phyloP scores from a whole-genome alignment of 1,139 yeast species.

The Eremothecium cymbalariae region DNA sequence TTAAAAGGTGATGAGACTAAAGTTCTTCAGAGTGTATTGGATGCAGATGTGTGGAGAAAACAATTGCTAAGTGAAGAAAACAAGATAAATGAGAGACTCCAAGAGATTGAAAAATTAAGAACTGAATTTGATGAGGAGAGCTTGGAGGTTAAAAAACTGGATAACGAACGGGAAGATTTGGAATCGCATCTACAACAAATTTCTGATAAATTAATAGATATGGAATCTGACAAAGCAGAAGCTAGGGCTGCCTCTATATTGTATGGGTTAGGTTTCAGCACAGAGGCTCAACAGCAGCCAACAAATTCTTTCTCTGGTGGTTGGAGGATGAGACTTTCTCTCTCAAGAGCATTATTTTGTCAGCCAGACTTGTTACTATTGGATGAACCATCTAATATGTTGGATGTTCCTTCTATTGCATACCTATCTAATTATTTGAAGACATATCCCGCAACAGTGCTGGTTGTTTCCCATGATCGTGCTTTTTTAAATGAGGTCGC shows the following conservation, averaged over 20 bases:
- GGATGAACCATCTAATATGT: slow-evolving; percentile 99
- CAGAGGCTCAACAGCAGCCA: slow-evolving; percentile 71
- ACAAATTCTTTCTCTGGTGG: slow-evolving; percentile 97
- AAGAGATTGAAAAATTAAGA: slow-evolving; percentile 63
- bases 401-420: slow-evolving; percentile 98
- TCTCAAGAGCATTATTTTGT: slow-evolving; percentile 95
- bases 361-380: slow-evolving; percentile 85
- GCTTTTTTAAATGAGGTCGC: slow-evolving; percentile 96
- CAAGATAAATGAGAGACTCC: slow-evolving; percentile 63
- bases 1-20: slow-evolving; percentile 83
- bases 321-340: slow-evolving; percentile 99
- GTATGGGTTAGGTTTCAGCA: slow-evolving; percentile 86
- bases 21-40: slow-evolving; percentile 88
- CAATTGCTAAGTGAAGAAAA: slow-evolving; percentile 69
- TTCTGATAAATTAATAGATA: slow-evolving; percentile 72
- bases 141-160: slow-evolving; percentile 68
- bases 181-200: slow-evolving; percentile 71
- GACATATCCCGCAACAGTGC: slow-evolving; percentile 81
- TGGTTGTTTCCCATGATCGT: slow-evolving; percentile 96
- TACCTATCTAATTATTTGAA: slow-evolving; percentile 84
- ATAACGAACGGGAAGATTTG: slow-evolving; percentile 82
- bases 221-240: slow-evolving; percentile 97
- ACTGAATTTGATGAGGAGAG: slow-evolving; percentile 76
- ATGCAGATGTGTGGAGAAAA: slow-evolving; percentile 99
- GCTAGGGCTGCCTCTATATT: slow-evolving; percentile 94